Evolutionary conservation across 2,329 filamentous ascomycete genomes (phyloP), one percentile per base, ranked within the genome.

Genomic region (Hymenoscyphus fraxineus): DNA sequence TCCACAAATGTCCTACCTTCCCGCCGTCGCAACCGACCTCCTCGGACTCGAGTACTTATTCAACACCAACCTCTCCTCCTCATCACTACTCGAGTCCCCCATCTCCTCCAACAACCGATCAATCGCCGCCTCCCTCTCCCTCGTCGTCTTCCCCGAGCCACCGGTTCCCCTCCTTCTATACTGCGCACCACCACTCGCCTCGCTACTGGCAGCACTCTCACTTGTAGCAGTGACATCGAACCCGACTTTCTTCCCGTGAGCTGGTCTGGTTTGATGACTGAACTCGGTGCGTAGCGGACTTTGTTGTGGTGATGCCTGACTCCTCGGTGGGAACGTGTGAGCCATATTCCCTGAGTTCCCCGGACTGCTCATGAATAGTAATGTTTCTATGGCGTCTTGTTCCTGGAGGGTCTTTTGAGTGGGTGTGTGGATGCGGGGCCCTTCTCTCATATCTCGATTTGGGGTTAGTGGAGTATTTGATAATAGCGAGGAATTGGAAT

Each of bases 281-380:
- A 76, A 74, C 39, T 75, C 74, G 9, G 73, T 63, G 31, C 72
- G 71, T 38, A 76, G 59, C 31, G 75, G 74, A 59, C 74, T 76
- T 12, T 71, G 65, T 61, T 71, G 73, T 3, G 73, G 71, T 32
- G 72, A 73, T 6, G 22, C 64, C 61, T 72, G 71, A 27, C 60
- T 69, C 47, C 67, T 64, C n/a, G 76, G 70, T 2, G 83, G 80
- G 64, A 86, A 86, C 10, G 77, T 74, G 65, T 84, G 83, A 67
- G 85, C 85, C 70, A 88, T 76, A 66, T 85, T 87, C 54, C 84
- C 81, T 56, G 88, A 89, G 75, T 91, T 90, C 16, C 88, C 88
- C 0, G 90, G 90, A 67, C 88, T 91, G 72, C 90, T 92, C 86
- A 95, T 90, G 73, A 93, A 93, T 32, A 94, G 80, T 31, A 95